Conservation (phyloP, 805 yeast species). For the Ogataea dorogensis region DNA sequence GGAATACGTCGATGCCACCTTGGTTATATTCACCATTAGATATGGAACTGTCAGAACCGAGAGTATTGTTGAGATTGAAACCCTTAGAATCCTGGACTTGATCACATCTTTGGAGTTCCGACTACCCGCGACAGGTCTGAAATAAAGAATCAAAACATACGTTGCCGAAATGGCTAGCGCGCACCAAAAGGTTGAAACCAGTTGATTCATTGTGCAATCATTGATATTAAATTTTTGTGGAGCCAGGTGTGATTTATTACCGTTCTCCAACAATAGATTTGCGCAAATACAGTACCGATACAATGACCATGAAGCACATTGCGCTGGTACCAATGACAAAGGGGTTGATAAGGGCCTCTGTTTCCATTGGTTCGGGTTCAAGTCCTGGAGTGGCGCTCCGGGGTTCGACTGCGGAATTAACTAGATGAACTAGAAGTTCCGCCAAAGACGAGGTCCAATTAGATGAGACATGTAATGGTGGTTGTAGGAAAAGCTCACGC, state of each 20-base stretch:
- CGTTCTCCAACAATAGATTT: conserved; percentile 33
- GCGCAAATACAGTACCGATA: conserved; percentile 65
- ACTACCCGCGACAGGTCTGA: conserved; percentile 21
- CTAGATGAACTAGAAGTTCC: conserved; percentile 82
- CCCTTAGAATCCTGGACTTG: conserved; percentile 39
- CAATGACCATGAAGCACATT: conserved; percentile 59
- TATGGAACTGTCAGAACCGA: conserved; percentile 35
- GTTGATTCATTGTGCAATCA: conserved; percentile 1
- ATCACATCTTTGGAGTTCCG: conserved; percentile 48
- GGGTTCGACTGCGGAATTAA: conserved; percentile 84
- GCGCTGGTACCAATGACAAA: conserved; percentile 67
- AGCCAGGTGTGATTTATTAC: conserved; percentile 8
- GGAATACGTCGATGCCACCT: conserved; percentile 11
- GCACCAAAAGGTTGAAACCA: conserved; percentile 20
- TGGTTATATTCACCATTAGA: conserved; percentile 23
- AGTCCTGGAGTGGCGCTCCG: conserved; percentile 73
- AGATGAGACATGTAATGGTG: conserved; percentile 89
- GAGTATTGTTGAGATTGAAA: conserved; percentile 33
- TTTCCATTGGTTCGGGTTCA: conserved; percentile 57
- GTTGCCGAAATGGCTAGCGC: conserved; percentile 39
- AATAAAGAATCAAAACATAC: conserved; percentile 46
- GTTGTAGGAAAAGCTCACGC: conserved; percentile 58
- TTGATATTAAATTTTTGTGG: conserved; percentile 1
- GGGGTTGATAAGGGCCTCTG: conserved; percentile 47
- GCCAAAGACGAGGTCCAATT: conserved; percentile 84